A percentile compares a stretch with the other conserved stretches of the same genome.
phyloP scores from a whole-genome alignment of 2,329 filamentous ascomycete genomes.

The Ascochyta pisi region DNA sequence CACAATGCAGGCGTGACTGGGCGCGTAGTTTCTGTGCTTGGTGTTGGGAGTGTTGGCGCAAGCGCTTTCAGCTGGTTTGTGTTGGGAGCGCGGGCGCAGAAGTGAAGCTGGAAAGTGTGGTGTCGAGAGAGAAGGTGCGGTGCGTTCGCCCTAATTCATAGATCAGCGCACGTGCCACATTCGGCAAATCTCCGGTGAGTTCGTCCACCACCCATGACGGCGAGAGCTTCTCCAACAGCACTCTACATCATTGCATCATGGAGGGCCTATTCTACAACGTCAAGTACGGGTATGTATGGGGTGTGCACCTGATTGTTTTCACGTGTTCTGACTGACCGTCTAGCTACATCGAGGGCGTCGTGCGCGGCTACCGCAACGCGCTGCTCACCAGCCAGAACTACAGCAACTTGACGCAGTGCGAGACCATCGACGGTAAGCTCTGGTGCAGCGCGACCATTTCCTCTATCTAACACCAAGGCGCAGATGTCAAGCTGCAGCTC shows the following conservation, averaged over 20 bases:
- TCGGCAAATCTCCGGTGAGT: neutral
- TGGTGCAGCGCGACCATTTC: neutral
- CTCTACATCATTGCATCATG: conserved; percentile 60
- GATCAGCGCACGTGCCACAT: neutral
- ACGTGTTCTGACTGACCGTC: conserved; percentile 23
- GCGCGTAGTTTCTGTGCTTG: neutral
- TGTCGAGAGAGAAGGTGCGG: conserved; percentile 31
- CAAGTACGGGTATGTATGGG: conserved; percentile 76
- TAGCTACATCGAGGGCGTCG: conserved; percentile 96
- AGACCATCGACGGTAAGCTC: conserved; percentile 86
- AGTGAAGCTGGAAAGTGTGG: conserved; percentile 16
- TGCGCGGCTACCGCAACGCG: conserved; percentile 94
- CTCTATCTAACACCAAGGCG: conserved; percentile 12
- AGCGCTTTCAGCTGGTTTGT: conserved; percentile 9
- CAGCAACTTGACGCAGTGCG: conserved; percentile 95
- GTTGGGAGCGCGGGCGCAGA: conserved; percentile 13
- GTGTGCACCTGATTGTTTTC: neutral
- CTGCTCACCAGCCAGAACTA: conserved; percentile 91
- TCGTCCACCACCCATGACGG: conserved; percentile 7
- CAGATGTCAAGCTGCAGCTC: conserved; percentile 97
- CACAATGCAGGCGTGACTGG: conserved; percentile 15
- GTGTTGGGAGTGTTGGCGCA: conserved; percentile 2
- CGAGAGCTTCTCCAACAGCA: conserved; percentile 7
- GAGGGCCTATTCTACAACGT: conserved; percentile 95
- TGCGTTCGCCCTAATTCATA: conserved; percentile 12